Base-by-base conservation (phyloP, 768 basidiomycete genomes). In the Naematelia encephala region DNA sequence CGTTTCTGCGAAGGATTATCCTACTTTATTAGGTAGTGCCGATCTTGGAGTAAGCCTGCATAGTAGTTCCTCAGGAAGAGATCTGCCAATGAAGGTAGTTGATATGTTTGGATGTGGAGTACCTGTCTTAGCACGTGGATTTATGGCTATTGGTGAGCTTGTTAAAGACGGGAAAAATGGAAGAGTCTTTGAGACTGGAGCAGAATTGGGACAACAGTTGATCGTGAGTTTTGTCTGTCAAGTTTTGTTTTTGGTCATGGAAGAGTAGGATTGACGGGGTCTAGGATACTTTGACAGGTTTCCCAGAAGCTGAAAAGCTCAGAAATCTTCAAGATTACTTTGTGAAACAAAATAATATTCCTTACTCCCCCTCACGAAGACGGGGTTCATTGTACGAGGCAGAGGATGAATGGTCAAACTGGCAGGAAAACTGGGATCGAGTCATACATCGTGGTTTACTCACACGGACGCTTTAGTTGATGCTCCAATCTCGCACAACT, bases 41-140 rank as follows among this genome's bases (percentile, higher is more conserved):
- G 92, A 99, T 76, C 68, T 99, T 42, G 96, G 96, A 1, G 83
- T 98, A 57, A 91, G 86, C 61, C 78, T 99, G 51, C 96, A 99
- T 78, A 84, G 85, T 4, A 93, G 90, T 75, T 91, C 90, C 0
- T 93, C 90, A 1, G 88, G 84, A 1, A 79, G 92, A 57, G 96
- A 99, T 77, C 80, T 99, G 55, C 96, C 96, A 2, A 99, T 99
- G 96, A 99, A 99, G 77, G 86, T 99, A 3, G 91, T 99, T 5
- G 96, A 99, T 76, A 97, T 98, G 94, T 97, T 98, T 79, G 96
- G 96, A 3, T 97, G 93, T 67, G 87, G 87, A 3, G 80, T 98
- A 56, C 94, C 94, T 0, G 96, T 97, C 5, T 88, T 93, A 61
- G 93, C 96, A 0, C 81, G 91, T 2, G 82, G 86, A 50, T 99